Evolutionary conservation across 2,329 filamentous ascomycete species (phyloP), one percentile per base, ranked within the genome.

Genomic region (Byssoonygena ceratinophila): DNA sequence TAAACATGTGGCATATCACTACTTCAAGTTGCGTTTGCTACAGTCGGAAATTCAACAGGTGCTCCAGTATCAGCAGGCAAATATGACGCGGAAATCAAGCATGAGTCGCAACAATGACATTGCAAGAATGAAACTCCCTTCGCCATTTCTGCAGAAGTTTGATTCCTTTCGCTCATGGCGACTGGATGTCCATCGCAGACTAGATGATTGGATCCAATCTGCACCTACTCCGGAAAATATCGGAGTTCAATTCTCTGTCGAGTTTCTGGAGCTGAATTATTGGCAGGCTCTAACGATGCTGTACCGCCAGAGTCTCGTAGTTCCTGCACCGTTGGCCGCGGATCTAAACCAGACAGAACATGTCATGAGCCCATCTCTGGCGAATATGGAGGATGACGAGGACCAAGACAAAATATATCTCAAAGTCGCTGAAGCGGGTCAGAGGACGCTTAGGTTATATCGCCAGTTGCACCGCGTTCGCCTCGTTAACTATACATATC

Each of bases 221-320:
- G 85, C 89, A 1, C 92, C 91, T 0, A 83, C 79, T 0, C 83
- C 84, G 57, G 71, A 79, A 20, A 82, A 92, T 54, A 94, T 87
- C 0, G 90, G 90, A 1, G 92, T 97, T 1, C 82, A 82, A 3
- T 97, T 97, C 66, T 89, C 86, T 0, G 82, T 87, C 1, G 85
- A 95, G 52, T 95, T 97, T 61, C 71, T 96, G 3, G 88, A 96
- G 61, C 76, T 97, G 55, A 97, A 97, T 67, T 97, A 97, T 69
- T 97, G 91, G 90, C 91, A 96, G 66, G 88, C 89, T 2, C 83
- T 97, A 55, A 94, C 96, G 59, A 89, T 96, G 84, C 78, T 97
- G 18, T 97, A 97, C 66, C 78, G 91, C 52, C 91, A 95, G 68
- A 92, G 89, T 66, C 70, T 95, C 56, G 85, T 87, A 46, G 87